Evolutionary conservation across 495 filamentous ascomycete species (phyloP).

Genomic region (Talaromyces borbonicus): DNA sequence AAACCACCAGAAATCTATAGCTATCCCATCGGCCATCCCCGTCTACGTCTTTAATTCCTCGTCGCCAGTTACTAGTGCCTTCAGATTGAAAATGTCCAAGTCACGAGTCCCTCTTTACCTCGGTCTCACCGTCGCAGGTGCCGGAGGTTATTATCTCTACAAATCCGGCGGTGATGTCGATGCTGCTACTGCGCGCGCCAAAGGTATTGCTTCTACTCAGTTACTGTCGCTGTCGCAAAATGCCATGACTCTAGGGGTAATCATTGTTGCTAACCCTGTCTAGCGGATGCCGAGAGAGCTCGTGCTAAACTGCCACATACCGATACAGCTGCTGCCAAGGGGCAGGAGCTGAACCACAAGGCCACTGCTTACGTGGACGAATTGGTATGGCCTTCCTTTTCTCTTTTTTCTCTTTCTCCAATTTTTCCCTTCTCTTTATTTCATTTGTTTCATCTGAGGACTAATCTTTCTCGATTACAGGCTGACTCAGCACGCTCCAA

Average conservation of each 20-base stretch:
- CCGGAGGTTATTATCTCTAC: slow-evolving; percentile 86
- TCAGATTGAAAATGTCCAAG: slow-evolving; percentile 30
- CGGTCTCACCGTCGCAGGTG: slow-evolving; percentile 54
- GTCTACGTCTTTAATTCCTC: too few species aligned
- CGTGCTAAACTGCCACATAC: slow-evolving; percentile 48
- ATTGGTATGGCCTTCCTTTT: slow-evolving; percentile 37
- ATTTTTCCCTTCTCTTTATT: slow-evolving; percentile 6
- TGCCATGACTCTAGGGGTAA: too few species aligned
- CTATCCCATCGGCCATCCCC: too few species aligned
- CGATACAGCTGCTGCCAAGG: slow-evolving; percentile 40
- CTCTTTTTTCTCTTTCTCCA: background rate
- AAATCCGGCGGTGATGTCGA: slow-evolving; percentile 73
- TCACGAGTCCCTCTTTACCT: slow-evolving; percentile 46
- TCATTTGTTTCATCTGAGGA: too few species aligned
- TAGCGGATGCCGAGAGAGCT: slow-evolving; percentile 48
- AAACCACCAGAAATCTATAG: too few species aligned
- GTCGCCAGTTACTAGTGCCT: background rate
- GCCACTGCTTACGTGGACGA: slow-evolving; percentile 45
- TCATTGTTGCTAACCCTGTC: slow-evolving; percentile 5
- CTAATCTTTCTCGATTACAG: slow-evolving; percentile 29
- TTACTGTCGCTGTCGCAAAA: background rate
- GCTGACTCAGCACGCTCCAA: slow-evolving; percentile 50
- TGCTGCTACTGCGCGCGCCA: slow-evolving; percentile 68
- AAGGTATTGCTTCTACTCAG: slow-evolving; percentile 43
- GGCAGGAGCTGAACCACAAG: slow-evolving; percentile 39